Evolutionary conservation across 768 basidiomycete species (phyloP).

Genomic region (Gelatoporia subvermispora): DNA sequence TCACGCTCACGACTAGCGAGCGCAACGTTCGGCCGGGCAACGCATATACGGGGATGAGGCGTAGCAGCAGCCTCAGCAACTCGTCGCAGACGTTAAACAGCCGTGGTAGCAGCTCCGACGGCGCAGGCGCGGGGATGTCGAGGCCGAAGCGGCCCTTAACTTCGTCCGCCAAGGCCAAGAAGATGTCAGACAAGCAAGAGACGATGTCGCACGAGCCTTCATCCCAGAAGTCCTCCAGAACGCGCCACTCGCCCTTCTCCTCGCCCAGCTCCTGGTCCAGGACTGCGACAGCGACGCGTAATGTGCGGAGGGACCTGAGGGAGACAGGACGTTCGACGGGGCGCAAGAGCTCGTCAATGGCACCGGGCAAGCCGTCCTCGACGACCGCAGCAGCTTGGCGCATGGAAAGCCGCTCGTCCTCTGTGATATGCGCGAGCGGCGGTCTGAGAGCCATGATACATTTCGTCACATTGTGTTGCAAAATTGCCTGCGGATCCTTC

Average conservation of each 20-base stretch:
- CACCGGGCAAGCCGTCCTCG: conserved; percentile 59
- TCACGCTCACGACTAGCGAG: conserved; percentile 36
- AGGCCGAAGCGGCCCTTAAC: conserved; percentile 50
- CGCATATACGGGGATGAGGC: conserved; percentile 41
- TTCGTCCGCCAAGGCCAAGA: conserved; percentile 46
- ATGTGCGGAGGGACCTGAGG: conserved; percentile 45
- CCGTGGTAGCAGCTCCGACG: conserved; percentile 42
- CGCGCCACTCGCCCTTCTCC: conserved; percentile 44
- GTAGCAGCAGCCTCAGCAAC: conserved; percentile 44
- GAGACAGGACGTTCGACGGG: conserved; percentile 46
- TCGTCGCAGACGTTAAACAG: conserved; percentile 54
- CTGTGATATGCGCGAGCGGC: conserved; percentile 57
- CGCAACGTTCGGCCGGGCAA: conserved; percentile 49
- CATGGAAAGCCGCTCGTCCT: conserved; percentile 54
- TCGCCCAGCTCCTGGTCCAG: conserved; percentile 51
- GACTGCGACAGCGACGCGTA: conserved; percentile 62
- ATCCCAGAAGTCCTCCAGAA: conserved; percentile 56
- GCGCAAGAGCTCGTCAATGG: conserved; percentile 55
- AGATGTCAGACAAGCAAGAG: conserved; percentile 49
- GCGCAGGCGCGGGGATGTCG: conserved; percentile 28
- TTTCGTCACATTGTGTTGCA: conserved; percentile 53
- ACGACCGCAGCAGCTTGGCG: conserved; percentile 62
- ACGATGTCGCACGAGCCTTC: conserved; percentile 54
- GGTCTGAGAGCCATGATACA: conserved; percentile 54
- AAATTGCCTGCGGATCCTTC: conserved; percentile 53